Conservation (phyloP, 108 stramenopile genomes). For the Cyclotella atomus region DNA sequence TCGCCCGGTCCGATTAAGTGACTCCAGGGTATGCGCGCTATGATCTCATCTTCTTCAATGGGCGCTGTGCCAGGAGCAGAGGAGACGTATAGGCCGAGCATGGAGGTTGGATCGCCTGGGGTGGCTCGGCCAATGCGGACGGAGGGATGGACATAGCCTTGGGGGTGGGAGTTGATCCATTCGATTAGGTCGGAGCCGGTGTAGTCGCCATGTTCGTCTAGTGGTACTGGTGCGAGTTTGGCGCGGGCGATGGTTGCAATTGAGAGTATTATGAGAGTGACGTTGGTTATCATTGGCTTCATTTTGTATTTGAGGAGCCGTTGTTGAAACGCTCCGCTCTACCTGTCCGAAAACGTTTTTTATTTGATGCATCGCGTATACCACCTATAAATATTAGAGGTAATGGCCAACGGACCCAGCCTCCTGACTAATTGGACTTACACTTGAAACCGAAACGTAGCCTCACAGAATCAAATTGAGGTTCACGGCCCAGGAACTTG, state of each 20-base stretch:
- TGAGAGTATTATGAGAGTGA: too few species aligned
- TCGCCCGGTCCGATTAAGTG: conserved; percentile 33
- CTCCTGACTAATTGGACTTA: too few species aligned
- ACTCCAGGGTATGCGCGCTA: conserved; percentile 46
- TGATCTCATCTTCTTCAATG: conserved; percentile 40
- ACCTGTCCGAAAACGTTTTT: too few species aligned
- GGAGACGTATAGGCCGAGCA: conserved; percentile 37
- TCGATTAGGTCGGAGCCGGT: conserved; percentile 42
- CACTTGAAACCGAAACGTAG: too few species aligned
- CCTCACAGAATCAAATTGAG: too few species aligned
- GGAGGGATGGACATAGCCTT: conserved; percentile 42
- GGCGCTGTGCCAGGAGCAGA: conserved; percentile 19
- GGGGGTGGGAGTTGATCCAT: conserved; percentile 44
- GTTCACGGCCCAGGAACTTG: too few species aligned
- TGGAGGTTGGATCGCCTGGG: conserved; percentile 41
- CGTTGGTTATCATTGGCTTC: background rate
- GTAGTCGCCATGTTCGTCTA: conserved; percentile 52
- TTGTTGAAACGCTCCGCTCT: background rate
- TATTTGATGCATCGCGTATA: too few species aligned
- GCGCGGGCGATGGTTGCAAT: background rate
- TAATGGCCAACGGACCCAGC: too few species aligned
- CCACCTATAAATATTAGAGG: too few species aligned
- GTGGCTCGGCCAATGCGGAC: conserved; percentile 40
- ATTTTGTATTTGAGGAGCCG: background rate
- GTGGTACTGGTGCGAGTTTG: conserved; percentile 21